Evolutionary conservation across 202 grass and related monocot species (phyloP).

Genomic region (Eragrostis tef): DNA sequence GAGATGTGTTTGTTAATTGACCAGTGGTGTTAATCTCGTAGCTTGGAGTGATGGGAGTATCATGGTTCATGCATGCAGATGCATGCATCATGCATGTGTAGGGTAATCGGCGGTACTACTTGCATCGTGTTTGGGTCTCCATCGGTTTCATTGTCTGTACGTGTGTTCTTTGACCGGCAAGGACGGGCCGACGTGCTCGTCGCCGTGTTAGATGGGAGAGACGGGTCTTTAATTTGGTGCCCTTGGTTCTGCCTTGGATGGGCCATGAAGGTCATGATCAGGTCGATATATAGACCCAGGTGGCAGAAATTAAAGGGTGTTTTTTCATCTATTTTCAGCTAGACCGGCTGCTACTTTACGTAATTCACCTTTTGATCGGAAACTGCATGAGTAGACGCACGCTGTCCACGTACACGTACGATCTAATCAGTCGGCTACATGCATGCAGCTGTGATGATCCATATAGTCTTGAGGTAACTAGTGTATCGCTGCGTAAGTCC

Average conservation of each 20-base stretch:
- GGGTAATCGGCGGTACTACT: background rate
- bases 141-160: background rate
- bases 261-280: no score
- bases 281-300: no score
- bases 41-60: background rate
- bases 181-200: conserved; percentile 1
- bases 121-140: background rate
- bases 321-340: no score
- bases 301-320: no score
- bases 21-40: background rate
- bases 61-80: background rate
- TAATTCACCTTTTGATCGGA: background rate
- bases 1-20: background rate
- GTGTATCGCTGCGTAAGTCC: no score
- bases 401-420: background rate
- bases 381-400: background rate
- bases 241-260: background rate
- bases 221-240: background rate
- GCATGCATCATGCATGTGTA: background rate
- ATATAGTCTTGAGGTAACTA: no score
- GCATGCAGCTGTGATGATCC: background rate
- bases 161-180: conserved; percentile 21
- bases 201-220: background rate
- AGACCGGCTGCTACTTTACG: background rate
- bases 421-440: background rate